A percentile compares a stretch with the other conserved stretches of the same genome.
Evolutionary conservation across 1,139 yeast genomes (phyloP).

Genomic region (Scheffersomyces stambukii): DNA sequence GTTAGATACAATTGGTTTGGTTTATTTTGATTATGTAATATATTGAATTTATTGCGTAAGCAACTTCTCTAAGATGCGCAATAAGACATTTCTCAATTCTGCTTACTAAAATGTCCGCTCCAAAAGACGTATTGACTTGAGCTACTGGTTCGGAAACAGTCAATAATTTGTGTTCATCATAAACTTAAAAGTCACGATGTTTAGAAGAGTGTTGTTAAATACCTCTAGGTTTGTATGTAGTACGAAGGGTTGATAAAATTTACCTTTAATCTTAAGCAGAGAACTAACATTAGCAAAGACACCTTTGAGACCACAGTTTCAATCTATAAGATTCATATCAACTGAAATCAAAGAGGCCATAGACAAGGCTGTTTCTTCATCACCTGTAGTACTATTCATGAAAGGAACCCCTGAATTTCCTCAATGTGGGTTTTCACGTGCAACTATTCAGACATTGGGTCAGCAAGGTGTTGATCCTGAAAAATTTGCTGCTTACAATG

Average conservation of each 20-base stretch:
- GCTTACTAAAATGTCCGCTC: no score
- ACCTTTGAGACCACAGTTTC: conserved; percentile 5
- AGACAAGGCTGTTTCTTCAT: conserved; percentile 75
- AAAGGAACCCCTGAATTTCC: conserved; percentile 98
- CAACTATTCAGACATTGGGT: conserved; percentile 88
- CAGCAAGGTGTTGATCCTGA: conserved; percentile 96
- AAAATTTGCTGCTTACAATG: conserved; percentile 96
- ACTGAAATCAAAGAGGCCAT: conserved; percentile 80
- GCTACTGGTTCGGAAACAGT: no score
- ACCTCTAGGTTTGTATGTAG: conserved; percentile 19
- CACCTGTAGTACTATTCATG: conserved; percentile 94
- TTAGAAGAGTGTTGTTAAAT: conserved; percentile 20
- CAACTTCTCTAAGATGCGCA: no score
- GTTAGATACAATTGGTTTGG: no score
- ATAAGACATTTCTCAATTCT: no score
- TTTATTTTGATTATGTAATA: no score
- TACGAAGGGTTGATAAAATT: background rate
- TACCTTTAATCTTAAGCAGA: background rate
- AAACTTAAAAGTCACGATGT: no score
- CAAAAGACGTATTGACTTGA: no score
- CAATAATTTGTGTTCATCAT: no score
- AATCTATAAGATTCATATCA: conserved; percentile 64
- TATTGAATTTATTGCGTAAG: no score
- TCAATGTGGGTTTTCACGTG: conserved; percentile 95
- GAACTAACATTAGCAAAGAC: conserved; percentile 5